Conservation (phyloP, 805 yeast genomes). For the Zygosaccharomyces rouxii region DNA sequence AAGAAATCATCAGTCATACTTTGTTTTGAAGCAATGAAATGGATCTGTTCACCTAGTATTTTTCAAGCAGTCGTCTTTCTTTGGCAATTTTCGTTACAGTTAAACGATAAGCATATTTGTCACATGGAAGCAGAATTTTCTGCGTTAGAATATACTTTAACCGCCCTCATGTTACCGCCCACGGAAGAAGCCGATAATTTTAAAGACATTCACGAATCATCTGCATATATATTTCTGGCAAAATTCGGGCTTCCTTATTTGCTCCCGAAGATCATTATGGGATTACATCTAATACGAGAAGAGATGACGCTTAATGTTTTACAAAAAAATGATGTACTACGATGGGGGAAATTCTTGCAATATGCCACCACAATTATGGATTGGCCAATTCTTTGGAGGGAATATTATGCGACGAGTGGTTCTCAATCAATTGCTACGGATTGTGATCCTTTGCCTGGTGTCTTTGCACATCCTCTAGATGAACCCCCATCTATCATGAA, state of each 20-base stretch:
- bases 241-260: slow-evolving; percentile 42
- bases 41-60: slow-evolving; percentile 16
- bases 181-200: not conserved
- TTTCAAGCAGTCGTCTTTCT: slow-evolving; percentile 18
- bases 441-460: slow-evolving; percentile 4
- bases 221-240: slow-evolving; percentile 18
- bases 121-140: slow-evolving; percentile 3
- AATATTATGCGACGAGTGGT: slow-evolving; percentile 41
- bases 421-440: slow-evolving; percentile 18
- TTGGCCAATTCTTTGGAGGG: slow-evolving; percentile 66
- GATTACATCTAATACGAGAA: slow-evolving; percentile 74
- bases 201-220: slow-evolving; percentile 7
- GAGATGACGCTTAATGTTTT: slow-evolving; percentile 60
- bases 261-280: slow-evolving; percentile 58
- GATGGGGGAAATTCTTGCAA: slow-evolving; percentile 52
- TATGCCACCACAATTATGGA: slow-evolving; percentile 65
- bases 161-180: slow-evolving; percentile 10
- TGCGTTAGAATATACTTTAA: slow-evolving; percentile 11
- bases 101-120: not conserved
- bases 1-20: slow-evolving; percentile 6
- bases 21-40: slow-evolving; percentile 22
- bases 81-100: slow-evolving; percentile 21
- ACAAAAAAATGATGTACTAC: slow-evolving; percentile 34
- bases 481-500: slow-evolving; percentile 38
- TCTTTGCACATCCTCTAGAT: slow-evolving; percentile 31